A percentile compares a stretch with the other conserved stretches of the same genome.
Evolutionary conservation across 345 rosid genomes (phyloP).

Genomic region (Limnanthes douglasii): DNA sequence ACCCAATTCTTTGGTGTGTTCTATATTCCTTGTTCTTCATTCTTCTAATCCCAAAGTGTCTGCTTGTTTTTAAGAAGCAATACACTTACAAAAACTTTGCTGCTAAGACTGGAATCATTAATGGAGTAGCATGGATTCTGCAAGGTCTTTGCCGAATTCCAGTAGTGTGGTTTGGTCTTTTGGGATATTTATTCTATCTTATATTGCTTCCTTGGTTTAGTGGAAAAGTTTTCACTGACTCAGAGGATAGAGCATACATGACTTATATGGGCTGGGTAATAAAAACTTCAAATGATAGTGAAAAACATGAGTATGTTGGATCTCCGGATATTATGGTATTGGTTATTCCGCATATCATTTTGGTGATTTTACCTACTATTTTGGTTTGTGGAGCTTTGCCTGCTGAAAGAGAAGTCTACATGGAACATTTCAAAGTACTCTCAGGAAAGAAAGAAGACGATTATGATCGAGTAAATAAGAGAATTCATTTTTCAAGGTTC

Average conservation of each 20-base stretch:
- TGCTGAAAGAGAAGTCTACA: conserved; percentile 50
- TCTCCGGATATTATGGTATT: conserved; percentile 74
- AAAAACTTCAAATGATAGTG: conserved; percentile 12
- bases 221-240: conserved; percentile 53
- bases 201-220: conserved; percentile 60
- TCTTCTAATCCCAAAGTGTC: conserved; percentile 44
- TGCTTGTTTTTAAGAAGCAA: conserved; percentile 36
- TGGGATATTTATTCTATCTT: conserved; percentile 51
- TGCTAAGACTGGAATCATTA: conserved; percentile 28
- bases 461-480: conserved; percentile 17
- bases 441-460: conserved; percentile 74
- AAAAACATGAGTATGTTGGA: conserved; percentile 41
- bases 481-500: conserved; percentile 12
- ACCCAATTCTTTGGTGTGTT: conserved; percentile 50
- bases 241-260: conserved; percentile 50
- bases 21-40: conserved; percentile 23
- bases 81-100: conserved; percentile 35
- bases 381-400: conserved; percentile 37
- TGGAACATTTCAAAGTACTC: conserved; percentile 29
- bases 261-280: conserved; percentile 80
- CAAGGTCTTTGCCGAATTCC: conserved; percentile 61
- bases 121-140: conserved; percentile 39
- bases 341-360: conserved; percentile 68
- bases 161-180: conserved; percentile 45
- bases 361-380: conserved; percentile 50